Evolutionary conservation across 495 filamentous ascomycete genomes (phyloP).

Genomic region (Aspergillus saccharolyticus): DNA sequence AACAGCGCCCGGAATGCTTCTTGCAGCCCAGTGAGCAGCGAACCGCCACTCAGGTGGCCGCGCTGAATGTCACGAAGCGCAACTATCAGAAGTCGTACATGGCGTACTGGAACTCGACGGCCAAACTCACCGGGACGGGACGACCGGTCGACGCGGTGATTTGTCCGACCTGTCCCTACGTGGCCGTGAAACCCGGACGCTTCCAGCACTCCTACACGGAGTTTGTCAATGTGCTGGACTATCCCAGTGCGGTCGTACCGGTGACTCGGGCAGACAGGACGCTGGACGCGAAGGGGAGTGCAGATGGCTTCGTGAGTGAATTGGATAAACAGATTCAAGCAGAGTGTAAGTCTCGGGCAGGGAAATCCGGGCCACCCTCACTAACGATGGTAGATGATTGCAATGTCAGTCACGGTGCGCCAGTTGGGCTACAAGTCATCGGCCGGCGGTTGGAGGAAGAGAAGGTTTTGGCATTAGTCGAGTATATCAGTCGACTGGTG

Average conservation of each 20-base stretch:
- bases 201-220: slow-evolving; percentile 47
- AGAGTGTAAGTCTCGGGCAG: slow-evolving; percentile 44
- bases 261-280: slow-evolving; percentile 52
- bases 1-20: slow-evolving; percentile 36
- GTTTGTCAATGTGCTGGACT: slow-evolving; percentile 55
- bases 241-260: slow-evolving; percentile 52
- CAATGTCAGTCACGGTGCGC: slow-evolving; percentile 49
- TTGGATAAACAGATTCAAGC: slow-evolving; percentile 40
- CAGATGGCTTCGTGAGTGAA: slow-evolving; percentile 35
- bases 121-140: slow-evolving; percentile 48
- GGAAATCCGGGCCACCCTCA: neutral
- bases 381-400: slow-evolving; percentile 43
- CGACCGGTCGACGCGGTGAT: slow-evolving; percentile 54
- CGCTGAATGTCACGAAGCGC: slow-evolving; percentile 52
- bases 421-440: slow-evolving; percentile 47
- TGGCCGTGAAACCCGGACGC: slow-evolving; percentile 44
- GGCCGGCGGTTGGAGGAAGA: slow-evolving; percentile 14
- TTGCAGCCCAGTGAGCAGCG: slow-evolving; percentile 18
- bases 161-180: slow-evolving; percentile 39
- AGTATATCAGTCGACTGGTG: neutral
- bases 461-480: slow-evolving; percentile 14
- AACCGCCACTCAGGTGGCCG: slow-evolving; percentile 45
- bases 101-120: slow-evolving; percentile 66
- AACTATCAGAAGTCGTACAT: slow-evolving; percentile 59
- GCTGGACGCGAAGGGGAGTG: slow-evolving; percentile 40